Evolutionary conservation across 768 basidiomycete species (phyloP).

Genomic region (Tricholoma hemisulphureum): DNA sequence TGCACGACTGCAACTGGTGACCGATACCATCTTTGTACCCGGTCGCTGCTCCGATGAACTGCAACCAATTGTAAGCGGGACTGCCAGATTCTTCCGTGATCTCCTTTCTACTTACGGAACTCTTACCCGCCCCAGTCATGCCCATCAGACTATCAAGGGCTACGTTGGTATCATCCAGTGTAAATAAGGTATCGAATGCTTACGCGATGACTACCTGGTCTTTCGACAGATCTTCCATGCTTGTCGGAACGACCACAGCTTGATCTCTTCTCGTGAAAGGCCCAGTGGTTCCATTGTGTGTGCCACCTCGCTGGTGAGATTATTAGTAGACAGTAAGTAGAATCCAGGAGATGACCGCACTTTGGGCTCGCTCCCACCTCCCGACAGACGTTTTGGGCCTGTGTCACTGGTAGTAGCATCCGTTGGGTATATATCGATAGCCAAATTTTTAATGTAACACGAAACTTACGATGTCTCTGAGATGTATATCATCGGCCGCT

Average conservation of each 20-base stretch:
- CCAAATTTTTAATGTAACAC: background rate
- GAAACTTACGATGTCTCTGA: background rate
- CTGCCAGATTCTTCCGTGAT: background rate
- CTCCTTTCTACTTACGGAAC: background rate
- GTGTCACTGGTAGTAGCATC: background rate
- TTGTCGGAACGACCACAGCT: background rate
- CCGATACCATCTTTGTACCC: background rate
- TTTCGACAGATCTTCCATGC: background rate
- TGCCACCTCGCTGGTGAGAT: background rate
- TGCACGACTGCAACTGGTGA: background rate
- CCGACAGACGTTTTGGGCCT: background rate
- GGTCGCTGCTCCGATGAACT: background rate
- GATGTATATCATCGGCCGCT: background rate
- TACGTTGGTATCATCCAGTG: background rate
- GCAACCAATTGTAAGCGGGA: background rate
- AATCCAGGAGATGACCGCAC: background rate
- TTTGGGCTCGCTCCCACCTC: background rate
- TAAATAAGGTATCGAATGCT: background rate
- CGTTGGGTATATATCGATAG: background rate
- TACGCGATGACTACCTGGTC: background rate
- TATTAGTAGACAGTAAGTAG: background rate
- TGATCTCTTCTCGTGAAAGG: background rate
- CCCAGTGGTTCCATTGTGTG: background rate
- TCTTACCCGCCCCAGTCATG: constrained; percentile 2
- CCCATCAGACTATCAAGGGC: constrained; percentile 1